Conservation (phyloP, 1,284 basidiomycete species). For the Phlebopus sp. region DNA sequence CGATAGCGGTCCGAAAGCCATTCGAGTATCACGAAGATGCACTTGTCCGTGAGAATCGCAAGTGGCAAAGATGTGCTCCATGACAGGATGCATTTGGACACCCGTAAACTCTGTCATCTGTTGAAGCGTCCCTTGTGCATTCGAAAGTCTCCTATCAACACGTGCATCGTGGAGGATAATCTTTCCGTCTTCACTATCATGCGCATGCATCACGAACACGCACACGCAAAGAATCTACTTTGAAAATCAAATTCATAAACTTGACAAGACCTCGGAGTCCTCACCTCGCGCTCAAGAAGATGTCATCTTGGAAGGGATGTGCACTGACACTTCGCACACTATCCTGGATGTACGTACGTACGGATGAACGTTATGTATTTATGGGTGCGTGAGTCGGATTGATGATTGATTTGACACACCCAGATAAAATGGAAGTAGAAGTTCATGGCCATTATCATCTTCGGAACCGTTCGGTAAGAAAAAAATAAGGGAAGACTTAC, state of each 20-base stretch:
- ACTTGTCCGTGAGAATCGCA: constrained; percentile 56
- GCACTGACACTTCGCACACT: constrained; percentile 59
- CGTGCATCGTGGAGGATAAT: constrained; percentile 59
- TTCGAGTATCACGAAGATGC: constrained; percentile 70
- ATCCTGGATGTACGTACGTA: constrained; percentile 40
- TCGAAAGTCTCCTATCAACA: constrained; percentile 30
- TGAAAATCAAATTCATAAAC: constrained; percentile 28
- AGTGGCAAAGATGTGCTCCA: constrained; percentile 65
- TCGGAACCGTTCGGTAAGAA: no score
- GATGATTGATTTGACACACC: constrained; percentile 10
- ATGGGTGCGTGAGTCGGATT: background rate
- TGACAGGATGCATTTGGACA: constrained; percentile 60
- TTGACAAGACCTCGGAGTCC: constrained; percentile 16
- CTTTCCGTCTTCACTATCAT: constrained; percentile 61
- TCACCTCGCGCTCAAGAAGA: constrained; percentile 67
- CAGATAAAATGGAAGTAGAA: constrained; percentile 14
- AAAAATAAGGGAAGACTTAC: constrained; percentile 19
- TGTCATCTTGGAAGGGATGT: constrained; percentile 60
- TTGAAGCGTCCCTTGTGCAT: constrained; percentile 50
- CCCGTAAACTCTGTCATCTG: constrained; percentile 55
- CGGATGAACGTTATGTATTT: no score
- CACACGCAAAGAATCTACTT: constrained; percentile 16
- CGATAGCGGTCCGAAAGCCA: constrained; percentile 59
- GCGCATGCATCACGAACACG: constrained; percentile 1
- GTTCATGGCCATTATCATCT: background rate